phyloP scores from a whole-genome alignment of 352 stramenopile genomes.

The Phytophthora constricta region DNA sequence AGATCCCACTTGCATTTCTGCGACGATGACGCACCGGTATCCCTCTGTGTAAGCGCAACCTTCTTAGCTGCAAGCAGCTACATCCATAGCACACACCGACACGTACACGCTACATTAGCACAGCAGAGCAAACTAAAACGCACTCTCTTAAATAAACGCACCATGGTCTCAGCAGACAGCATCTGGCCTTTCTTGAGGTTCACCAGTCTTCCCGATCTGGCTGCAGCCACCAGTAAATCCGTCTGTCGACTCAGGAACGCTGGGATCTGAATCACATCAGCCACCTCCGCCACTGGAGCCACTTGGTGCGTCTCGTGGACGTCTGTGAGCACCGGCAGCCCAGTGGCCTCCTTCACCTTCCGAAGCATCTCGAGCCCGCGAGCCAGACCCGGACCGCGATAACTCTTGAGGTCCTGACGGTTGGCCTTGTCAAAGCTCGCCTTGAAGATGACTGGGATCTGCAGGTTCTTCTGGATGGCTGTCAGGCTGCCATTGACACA shows the following conservation, averaged over 20 bases:
- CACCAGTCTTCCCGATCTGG: constrained; percentile 73
- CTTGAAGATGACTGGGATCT: constrained; percentile 90
- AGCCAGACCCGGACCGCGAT: constrained; percentile 76
- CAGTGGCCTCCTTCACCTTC: constrained; percentile 73
- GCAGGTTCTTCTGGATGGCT: constrained; percentile 53
- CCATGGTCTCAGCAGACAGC: constrained; percentile 86
- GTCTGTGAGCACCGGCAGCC: constrained; percentile 84
- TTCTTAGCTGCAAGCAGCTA: constrained; percentile 84
- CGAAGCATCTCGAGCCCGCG: constrained; percentile 76
- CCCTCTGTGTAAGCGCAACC: constrained; percentile 59
- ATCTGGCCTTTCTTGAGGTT: constrained; percentile 93
- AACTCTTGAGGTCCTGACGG: constrained; percentile 81
- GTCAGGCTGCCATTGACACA: constrained; percentile 49
- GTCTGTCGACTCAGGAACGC: constrained; percentile 91
- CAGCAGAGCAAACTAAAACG: not conserved
- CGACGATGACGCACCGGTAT: constrained; percentile 37
- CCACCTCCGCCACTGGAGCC: constrained; percentile 62
- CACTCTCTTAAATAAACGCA: constrained; percentile 9
- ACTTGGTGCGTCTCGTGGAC: constrained; percentile 90
- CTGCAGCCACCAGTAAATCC: constrained; percentile 83
- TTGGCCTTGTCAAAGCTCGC: constrained; percentile 92
- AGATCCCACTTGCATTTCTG: no score
- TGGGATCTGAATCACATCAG: constrained; percentile 88
- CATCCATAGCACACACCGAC: not conserved
- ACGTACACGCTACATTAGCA: constrained; percentile 1